A percentile compares a stretch with the other conserved stretches of the same genome.
Conservation (phyloP, 2,329 filamentous ascomycete genomes). For the Emergomyces pasteurianus region DNA sequence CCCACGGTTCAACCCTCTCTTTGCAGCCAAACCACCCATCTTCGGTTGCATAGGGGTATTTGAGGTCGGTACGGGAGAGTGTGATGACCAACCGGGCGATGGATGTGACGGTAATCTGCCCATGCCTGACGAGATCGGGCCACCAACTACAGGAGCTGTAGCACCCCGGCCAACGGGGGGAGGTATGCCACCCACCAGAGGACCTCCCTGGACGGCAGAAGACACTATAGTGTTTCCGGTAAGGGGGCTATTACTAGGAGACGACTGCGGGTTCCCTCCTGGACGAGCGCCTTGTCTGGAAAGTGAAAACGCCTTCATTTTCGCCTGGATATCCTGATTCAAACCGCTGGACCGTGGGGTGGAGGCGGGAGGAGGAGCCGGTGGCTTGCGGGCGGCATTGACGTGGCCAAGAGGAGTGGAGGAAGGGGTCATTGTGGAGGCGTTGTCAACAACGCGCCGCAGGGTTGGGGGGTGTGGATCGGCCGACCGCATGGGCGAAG, state of each 20-base stretch:
- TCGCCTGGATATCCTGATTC: conserved; percentile 53
- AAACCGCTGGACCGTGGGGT: conserved; percentile 40
- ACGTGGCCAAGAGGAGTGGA: conserved; percentile 74
- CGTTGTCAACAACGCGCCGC: conserved; percentile 14
- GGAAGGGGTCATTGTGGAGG: conserved; percentile 55
- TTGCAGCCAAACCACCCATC: conserved; percentile 36
- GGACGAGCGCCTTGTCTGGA: conserved; percentile 35
- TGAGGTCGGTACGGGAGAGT: conserved; percentile 20
- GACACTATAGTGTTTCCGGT: neutral
- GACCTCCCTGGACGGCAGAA: neutral
- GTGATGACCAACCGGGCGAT: conserved; percentile 1
- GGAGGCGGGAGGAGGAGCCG: conserved; percentile 33
- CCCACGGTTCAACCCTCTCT: conserved; percentile 35
- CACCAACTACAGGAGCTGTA: conserved; percentile 1
- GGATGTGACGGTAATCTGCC: conserved; percentile 18
- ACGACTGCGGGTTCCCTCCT: neutral
- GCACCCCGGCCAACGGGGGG: neutral
- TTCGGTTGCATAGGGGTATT: conserved; percentile 31
- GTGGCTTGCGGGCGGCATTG: conserved; percentile 51
- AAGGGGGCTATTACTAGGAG: neutral
- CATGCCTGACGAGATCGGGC: conserved; percentile 3
- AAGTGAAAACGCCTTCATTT: conserved; percentile 58
- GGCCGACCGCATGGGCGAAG: conserved; percentile 1
- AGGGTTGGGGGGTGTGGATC: conserved; percentile 18
- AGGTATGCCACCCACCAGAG: conserved; percentile 1